Evolutionary conservation across 1,284 basidiomycete genomes (phyloP).

Genomic region (Acaromyces ingoldii): DNA sequence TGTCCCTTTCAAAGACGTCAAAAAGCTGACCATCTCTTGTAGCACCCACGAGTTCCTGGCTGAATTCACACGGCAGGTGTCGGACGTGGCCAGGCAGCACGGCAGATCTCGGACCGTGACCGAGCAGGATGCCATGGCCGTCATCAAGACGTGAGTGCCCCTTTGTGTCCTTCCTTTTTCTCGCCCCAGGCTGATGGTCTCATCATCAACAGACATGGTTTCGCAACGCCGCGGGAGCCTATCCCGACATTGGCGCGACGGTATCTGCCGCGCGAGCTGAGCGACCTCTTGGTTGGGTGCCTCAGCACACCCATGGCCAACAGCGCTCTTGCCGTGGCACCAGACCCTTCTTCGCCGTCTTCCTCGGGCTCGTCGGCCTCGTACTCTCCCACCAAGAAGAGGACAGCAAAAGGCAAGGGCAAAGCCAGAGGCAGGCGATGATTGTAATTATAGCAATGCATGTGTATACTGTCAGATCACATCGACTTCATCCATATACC

Average conservation of each 20-base stretch:
- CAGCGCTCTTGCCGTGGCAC: neutral
- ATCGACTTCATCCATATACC: conserved; percentile 11
- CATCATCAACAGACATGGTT: neutral
- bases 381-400: too few relatives aligned
- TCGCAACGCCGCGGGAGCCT: neutral
- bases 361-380: too few relatives aligned
- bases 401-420: too few relatives aligned
- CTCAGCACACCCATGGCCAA: neutral
- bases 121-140: conserved; percentile 3
- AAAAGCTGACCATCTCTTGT: neutral
- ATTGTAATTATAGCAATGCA: too few relatives aligned
- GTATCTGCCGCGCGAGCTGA: conserved; percentile 1
- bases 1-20: neutral
- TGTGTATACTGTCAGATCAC: conserved; percentile 12
- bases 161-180: too few relatives aligned
- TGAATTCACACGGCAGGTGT: neutral
- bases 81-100: neutral
- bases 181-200: too few relatives aligned
- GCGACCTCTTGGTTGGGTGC: conserved; percentile 6
- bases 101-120: neutral
- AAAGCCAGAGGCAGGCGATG: too few relatives aligned
- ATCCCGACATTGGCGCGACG: neutral
- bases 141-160: conserved; percentile 3
- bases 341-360: neutral
- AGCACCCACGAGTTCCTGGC: conserved; percentile 10